A percentile compares a stretch with the other conserved stretches of the same genome.
phyloP scores from a whole-genome alignment of 2,329 filamentous ascomycete genomes.

The Mycogone perniciosa region DNA sequence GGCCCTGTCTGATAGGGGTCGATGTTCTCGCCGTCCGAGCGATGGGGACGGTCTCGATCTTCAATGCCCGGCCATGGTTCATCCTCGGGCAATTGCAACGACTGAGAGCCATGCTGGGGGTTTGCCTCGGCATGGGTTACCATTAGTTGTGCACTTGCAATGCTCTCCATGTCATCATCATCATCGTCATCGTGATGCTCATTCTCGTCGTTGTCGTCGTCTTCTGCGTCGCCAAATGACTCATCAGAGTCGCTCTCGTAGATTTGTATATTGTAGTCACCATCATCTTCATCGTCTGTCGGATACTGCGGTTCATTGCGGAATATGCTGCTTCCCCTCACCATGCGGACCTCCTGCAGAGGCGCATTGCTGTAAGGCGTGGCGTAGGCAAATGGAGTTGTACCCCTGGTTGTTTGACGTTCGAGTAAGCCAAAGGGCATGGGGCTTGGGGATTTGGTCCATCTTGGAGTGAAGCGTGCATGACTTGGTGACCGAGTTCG shows the following conservation, averaged over 20 bases:
- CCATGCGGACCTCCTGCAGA: conserved; percentile 32
- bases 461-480: conserved; percentile 48
- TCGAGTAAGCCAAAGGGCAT: conserved; percentile 30
- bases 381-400: conserved; percentile 64
- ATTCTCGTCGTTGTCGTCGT: conserved; percentile 23
- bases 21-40: conserved; percentile 46
- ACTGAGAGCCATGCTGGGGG: conserved; percentile 20
- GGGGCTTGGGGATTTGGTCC: conserved; percentile 45
- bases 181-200: conserved; percentile 17
- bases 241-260: conserved; percentile 32
- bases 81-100: conserved; percentile 42
- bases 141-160: conserved; percentile 20
- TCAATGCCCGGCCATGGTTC: conserved; percentile 53
- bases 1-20: conserved; percentile 33
- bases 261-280: conserved; percentile 31
- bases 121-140: conserved; percentile 21
- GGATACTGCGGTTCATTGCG: conserved; percentile 24
- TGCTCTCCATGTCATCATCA: conserved; percentile 18
- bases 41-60: conserved; percentile 39
- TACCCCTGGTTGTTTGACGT: conserved; percentile 24
- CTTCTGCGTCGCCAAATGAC: conserved; percentile 25
- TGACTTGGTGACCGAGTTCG: conserved; percentile 53
- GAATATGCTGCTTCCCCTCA: conserved; percentile 24
- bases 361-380: conserved; percentile 65
- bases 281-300: conserved; percentile 30